Base-by-base conservation (phyloP, 2,329 filamentous ascomycete genomes). In the Plenodomus biglobosus region DNA sequence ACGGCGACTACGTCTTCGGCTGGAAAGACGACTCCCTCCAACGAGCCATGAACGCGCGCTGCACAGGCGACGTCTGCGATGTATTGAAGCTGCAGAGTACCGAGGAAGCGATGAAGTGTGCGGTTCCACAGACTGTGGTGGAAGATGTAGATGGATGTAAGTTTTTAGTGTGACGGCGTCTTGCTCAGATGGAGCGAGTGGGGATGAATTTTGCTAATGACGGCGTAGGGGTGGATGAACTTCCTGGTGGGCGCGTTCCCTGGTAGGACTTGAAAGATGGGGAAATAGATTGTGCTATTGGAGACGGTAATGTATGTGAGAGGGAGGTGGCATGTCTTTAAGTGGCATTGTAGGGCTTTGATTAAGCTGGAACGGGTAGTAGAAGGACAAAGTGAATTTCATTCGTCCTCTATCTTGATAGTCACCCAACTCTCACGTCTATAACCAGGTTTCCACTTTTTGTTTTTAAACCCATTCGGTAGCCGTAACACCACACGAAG, bases 1-100 rank as follows among this genome's bases (percentile, higher is more conserved):
- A 67, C 40, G 62, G 63, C 16, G 64, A 68, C 39, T 66, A 68
- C 37, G 59, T 68, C 20, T 68, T 66, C 40, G 63, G 63, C 7
- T 66, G 64, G 63, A 59, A 68, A 54, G 62, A 57, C 15, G 62
- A 68, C 46, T 53, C 63, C 36, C 58, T 68, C 3, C 64, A 68
- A 48, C 50, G 62, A 11, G 62, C 62, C 4, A 61, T 66, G 60
- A 38, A 68, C 42, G 52, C 56, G 2, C 58, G 58, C 21, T 68
- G 64, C 47, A 53, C 43, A 18, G 59, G 58, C 16, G 59, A 65
- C 40, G 35, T 38, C 24, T 68, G 64, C 44, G 41, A 43, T 5
- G 55, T 51, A 19, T 22, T 66, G 24, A 57, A 64, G 34, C 42
- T 27, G 1, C 64, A 68, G 47, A 56, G 46, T 3, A 32, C 55